phyloP scores from a whole-genome alignment of 2,329 filamentous ascomycete genomes.

The Microsporum audouinii region DNA sequence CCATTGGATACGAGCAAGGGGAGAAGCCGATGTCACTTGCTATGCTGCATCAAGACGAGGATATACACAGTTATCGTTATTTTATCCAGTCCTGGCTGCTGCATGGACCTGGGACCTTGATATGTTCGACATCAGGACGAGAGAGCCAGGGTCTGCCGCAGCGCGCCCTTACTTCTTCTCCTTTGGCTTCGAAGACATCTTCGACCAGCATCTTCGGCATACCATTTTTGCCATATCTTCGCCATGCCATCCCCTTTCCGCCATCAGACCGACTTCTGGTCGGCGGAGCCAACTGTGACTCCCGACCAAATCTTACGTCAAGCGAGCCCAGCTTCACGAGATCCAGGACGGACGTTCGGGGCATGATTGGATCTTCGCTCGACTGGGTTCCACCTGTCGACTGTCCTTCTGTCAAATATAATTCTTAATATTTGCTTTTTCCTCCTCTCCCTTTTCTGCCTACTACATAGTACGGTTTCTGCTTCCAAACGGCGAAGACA shows the following conservation, averaged over 20 bases:
- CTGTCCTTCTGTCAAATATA: neutral
- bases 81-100: too few species aligned
- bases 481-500: neutral
- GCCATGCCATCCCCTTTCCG: neutral
- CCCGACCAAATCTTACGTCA: neutral
- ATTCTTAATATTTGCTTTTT: neutral
- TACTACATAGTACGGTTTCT: neutral
- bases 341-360: neutral
- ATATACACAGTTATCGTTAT: too few species aligned
- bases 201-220: too few species aligned
- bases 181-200: too few species aligned
- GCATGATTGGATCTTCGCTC: slow-evolving; percentile 1
- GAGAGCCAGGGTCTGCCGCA: too few species aligned
- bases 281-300: neutral
- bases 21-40: neutral
- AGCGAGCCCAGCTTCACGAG: neutral
- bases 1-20: neutral
- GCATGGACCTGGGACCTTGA: too few species aligned
- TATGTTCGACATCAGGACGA: too few species aligned
- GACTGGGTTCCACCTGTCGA: neutral
- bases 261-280: neutral
- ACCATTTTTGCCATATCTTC: too few species aligned
- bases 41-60: too few species aligned
- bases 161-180: too few species aligned
- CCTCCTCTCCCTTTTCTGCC: neutral